Percentiles rank a stretch among this genome's conserved stretches.
phyloP scores from a whole-genome alignment of 106 monocot species.

The Chionographis japonica region DNA sequence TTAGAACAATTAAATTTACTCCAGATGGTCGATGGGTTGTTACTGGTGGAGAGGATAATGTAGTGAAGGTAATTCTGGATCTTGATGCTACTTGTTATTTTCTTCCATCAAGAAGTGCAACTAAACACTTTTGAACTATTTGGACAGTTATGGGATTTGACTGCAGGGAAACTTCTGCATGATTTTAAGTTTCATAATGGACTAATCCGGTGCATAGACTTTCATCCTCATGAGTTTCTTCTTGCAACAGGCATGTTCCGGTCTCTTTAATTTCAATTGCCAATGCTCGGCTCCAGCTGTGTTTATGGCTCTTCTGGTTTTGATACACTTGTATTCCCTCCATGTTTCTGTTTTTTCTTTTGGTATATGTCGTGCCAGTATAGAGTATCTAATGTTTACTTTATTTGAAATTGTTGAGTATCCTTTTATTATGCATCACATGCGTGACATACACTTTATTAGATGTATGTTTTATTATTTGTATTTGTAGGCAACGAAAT shows the following conservation, averaged over 20 bases:
- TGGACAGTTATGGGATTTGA: slow-evolving; percentile 82
- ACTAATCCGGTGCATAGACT: slow-evolving; percentile 66
- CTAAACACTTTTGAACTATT: slow-evolving; percentile 1
- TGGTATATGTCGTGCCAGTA: no score
- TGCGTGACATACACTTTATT: no score
- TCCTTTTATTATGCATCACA: no score
- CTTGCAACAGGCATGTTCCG: slow-evolving; percentile 77
- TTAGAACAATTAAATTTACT: slow-evolving; percentile 73
- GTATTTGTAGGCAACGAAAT: no score
- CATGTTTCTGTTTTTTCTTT: no score
- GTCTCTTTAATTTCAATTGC: neutral
- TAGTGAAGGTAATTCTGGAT: slow-evolving; percentile 58
- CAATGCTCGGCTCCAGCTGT: neutral
- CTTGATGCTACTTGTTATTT: slow-evolving; percentile 6
- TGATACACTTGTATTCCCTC: no score
- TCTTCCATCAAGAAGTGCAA: slow-evolving; percentile 4
- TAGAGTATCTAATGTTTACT: no score
- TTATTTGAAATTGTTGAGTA: no score
- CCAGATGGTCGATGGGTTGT: slow-evolving; percentile 99
- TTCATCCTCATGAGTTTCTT: slow-evolving; percentile 93
- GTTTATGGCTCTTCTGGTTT: neutral
- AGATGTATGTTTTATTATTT: no score
- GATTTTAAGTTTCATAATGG: slow-evolving; percentile 87
- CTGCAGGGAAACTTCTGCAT: slow-evolving; percentile 90
- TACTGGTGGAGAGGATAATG: slow-evolving; percentile 87